Evolutionary conservation across 192 early-diverging fungal species (phyloP).

Genomic region (Coemansia sp.): DNA sequence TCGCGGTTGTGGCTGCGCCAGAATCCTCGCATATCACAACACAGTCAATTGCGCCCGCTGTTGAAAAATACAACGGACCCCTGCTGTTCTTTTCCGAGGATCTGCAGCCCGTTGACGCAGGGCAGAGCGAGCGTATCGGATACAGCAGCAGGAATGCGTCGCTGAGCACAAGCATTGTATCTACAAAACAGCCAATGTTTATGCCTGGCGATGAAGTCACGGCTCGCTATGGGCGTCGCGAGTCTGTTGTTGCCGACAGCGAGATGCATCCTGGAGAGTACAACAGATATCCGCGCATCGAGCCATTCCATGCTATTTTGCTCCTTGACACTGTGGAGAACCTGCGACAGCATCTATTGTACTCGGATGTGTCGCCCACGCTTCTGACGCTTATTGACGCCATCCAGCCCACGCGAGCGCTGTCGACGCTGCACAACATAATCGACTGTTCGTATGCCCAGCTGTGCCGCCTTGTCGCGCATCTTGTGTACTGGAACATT

Average conservation of each 20-base stretch:
- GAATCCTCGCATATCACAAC: slow-evolving; percentile 9
- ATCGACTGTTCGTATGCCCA: slow-evolving; percentile 94
- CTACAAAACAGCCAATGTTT: slow-evolving; percentile 7
- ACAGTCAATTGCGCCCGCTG: slow-evolving; percentile 25
- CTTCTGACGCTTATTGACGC: slow-evolving; percentile 71
- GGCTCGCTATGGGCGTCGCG: slow-evolving; percentile 14
- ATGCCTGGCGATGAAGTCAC: slow-evolving; percentile 18
- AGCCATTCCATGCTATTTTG: slow-evolving; percentile 86
- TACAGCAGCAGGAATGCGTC: slow-evolving; percentile 5
- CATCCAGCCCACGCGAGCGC: slow-evolving; percentile 33
- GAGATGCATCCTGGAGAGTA: slow-evolving; percentile 60
- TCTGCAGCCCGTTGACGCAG: neutral
- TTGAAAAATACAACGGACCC: slow-evolving; percentile 41
- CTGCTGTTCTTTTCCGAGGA: slow-evolving; percentile 26
- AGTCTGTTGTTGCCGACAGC: slow-evolving; percentile 50
- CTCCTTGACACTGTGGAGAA: slow-evolving; percentile 81
- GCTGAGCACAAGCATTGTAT: slow-evolving; percentile 7
- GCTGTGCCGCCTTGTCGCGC: slow-evolving; percentile 84
- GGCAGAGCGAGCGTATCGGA: slow-evolving; percentile 3
- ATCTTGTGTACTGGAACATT: slow-evolving; percentile 91
- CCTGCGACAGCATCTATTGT: slow-evolving; percentile 72
- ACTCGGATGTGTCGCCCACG: slow-evolving; percentile 83
- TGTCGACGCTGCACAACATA: slow-evolving; percentile 77
- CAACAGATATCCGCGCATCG: slow-evolving; percentile 64
- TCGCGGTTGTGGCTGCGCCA: neutral